Conservation (phyloP, 768 basidiomycete species). For the Tylopilus rubrobrunneus region DNA sequence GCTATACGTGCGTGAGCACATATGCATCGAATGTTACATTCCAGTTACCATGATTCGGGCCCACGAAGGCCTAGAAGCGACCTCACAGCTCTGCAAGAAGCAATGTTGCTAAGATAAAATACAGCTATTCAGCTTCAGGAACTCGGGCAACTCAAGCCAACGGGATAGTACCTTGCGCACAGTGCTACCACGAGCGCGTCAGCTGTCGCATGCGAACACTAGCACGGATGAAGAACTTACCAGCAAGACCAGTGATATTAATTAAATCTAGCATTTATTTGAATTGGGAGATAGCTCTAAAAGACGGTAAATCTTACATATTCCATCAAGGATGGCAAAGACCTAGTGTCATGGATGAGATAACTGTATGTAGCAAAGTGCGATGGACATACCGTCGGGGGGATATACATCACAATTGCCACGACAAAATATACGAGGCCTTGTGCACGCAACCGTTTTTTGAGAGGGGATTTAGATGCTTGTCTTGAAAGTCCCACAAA, state of each 20-base stretch:
- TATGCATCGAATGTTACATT: background rate
- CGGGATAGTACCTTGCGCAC: slow-evolving; percentile 11
- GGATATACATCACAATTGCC: slow-evolving; percentile 14
- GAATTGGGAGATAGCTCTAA: background rate
- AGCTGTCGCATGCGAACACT: background rate
- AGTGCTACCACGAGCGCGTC: slow-evolving; percentile 9
- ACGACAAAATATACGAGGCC: slow-evolving; percentile 21
- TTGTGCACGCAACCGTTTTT: slow-evolving; percentile 16
- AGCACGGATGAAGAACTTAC: slow-evolving; percentile 2
- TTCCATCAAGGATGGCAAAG: slow-evolving; percentile 7
- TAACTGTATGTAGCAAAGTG: no score
- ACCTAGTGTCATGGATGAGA: slow-evolving; percentile 1
- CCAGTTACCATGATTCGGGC: background rate
- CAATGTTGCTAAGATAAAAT: slow-evolving; percentile 9
- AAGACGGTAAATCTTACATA: background rate
- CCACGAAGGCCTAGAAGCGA: slow-evolving; percentile 11
- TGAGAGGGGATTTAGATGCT: slow-evolving; percentile 14
- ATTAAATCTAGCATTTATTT: slow-evolving; percentile 5
- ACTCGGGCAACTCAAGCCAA: no score
- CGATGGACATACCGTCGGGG: slow-evolving; percentile 3
- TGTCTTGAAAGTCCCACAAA: slow-evolving; percentile 13
- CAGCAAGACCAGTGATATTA: background rate
- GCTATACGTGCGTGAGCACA: slow-evolving; percentile 2
- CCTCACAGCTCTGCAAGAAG: slow-evolving; percentile 15
- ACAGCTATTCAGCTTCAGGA: background rate